Percentiles rank a stretch among this genome's conserved stretches.
phyloP scores from a whole-genome alignment of 2,329 filamentous ascomycete genomes.

The Zymoseptoria tritici region DNA sequence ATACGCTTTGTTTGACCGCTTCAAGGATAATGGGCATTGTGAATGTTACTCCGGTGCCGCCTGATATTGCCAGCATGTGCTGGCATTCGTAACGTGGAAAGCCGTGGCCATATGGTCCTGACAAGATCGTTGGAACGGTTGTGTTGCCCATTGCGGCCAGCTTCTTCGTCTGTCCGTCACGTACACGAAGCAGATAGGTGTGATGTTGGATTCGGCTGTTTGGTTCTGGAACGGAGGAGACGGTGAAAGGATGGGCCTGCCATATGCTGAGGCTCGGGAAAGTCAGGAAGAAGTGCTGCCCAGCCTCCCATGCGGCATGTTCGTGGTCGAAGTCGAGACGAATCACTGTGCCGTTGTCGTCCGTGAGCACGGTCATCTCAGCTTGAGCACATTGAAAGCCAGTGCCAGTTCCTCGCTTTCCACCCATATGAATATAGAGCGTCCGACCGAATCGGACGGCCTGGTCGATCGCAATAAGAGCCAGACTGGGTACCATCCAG shows the following conservation, averaged over 20 bases:
- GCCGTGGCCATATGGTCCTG: conserved; percentile 52
- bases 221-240: conserved; percentile 45
- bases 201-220: conserved; percentile 23
- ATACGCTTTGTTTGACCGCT: conserved; percentile 31
- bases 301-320: conserved; percentile 54
- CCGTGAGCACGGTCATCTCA: conserved; percentile 46
- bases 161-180: conserved; percentile 51
- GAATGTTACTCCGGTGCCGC: conserved; percentile 53
- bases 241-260: conserved; percentile 67
- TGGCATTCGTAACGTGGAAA: conserved; percentile 16
- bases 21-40: conserved; percentile 38
- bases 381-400: conserved; percentile 52
- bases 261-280: conserved; percentile 59
- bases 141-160: conserved; percentile 39
- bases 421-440: conserved; percentile 47
- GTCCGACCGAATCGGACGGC: conserved; percentile 52
- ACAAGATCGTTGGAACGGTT: conserved; percentile 52
- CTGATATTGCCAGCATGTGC: conserved; percentile 34
- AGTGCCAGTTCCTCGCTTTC: conserved; percentile 28
- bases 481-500: conserved; percentile 60
- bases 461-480: conserved; percentile 60
- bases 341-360: conserved; percentile 55
- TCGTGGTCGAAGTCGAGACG: conserved; percentile 58
- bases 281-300: conserved; percentile 65
- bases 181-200: conserved; percentile 32